Evolutionary conservation across 257 asterid species (phyloP).

Genomic region (Gentiana straminea): DNA sequence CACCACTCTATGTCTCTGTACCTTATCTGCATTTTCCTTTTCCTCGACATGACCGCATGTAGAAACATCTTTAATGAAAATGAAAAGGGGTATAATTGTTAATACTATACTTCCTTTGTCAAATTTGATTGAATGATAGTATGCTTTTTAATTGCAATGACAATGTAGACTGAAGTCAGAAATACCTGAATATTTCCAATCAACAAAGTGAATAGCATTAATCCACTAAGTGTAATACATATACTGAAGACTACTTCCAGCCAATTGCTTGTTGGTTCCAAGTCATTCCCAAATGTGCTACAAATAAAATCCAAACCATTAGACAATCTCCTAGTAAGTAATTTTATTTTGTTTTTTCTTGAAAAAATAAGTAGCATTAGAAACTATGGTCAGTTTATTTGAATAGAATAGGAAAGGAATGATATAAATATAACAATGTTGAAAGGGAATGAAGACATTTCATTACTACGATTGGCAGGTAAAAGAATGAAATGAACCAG

Average conservation of each 20-base stretch:
- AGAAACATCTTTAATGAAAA: constrained; percentile 16
- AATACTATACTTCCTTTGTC: not conserved
- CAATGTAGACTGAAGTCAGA: not conserved
- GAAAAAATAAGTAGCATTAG: too few species aligned
- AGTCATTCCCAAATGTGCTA: constrained; percentile 87
- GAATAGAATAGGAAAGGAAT: too few species aligned
- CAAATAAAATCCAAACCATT: constrained; percentile 4
- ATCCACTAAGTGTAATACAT: constrained; percentile 69
- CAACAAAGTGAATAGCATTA: constrained; percentile 77
- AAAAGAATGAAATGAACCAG: too few species aligned
- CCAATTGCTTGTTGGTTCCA: constrained; percentile 87
- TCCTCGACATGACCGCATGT: constrained; percentile 23
- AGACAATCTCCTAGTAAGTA: too few species aligned
- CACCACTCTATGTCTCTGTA: constrained; percentile 24
- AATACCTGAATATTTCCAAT: constrained; percentile 90
- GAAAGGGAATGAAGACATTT: too few species aligned
- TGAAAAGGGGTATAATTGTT: not conserved
- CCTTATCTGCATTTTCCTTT: constrained; percentile 24
- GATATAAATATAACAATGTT: too few species aligned
- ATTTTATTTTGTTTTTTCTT: too few species aligned
- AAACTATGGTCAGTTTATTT: too few species aligned
- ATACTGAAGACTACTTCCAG: constrained; percentile 82
- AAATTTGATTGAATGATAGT: not conserved
- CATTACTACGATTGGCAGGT: too few species aligned
- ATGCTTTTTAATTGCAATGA: not conserved